Evolutionary conservation across 139 green algal genomes (phyloP), one percentile per base, ranked within the genome.

Genomic region (Chlorella vulgaris): DNA sequence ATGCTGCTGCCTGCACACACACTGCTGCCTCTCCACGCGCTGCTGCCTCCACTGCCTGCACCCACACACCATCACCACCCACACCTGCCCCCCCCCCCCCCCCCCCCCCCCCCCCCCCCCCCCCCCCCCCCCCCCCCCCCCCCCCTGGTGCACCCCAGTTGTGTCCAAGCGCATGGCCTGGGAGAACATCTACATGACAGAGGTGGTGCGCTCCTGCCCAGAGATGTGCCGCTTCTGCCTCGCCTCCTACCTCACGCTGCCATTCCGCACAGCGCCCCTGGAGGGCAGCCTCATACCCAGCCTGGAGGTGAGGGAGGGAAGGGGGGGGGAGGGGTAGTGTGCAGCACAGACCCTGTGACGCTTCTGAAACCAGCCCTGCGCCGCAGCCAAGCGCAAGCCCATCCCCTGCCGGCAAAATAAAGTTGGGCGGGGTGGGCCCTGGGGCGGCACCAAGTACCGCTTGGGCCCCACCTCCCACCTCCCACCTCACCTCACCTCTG

Each of bases 171-270:
- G 66, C 8, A 91, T 91, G 88, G 88, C 88, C 0, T 91, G 88
- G 88, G 88, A 91, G 60, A 88, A 83, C 55, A 91, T 91, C 58
- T 91, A 80, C 76, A 91, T 91, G 88, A 81, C 87, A 0, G 83
- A 88, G 71, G 84, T 88, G 40, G 84, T 87, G 40, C 84, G 87
- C 74, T 87, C 76, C 75, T 91, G 87, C 58, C 87, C 87, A 26
- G 87, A 91, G 81, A 91, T 91, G 87, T 90, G 50, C 70, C 75
- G 87, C 61, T 91, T 91, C 66, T 91, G 87, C 84, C 60, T 91
- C 29, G 87, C 87, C 36, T 83, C 60, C 75, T 91, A 91, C 33
- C 47, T 89, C 7, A 90, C 87, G 26, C 87, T 91, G 67, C 87
- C 87, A 58, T 91, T 91, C 81, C 75, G 87, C 15, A 29, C 83